phyloP scores from a whole-genome alignment of 2,329 filamentous ascomycete species.

The Xylaria sp. region DNA sequence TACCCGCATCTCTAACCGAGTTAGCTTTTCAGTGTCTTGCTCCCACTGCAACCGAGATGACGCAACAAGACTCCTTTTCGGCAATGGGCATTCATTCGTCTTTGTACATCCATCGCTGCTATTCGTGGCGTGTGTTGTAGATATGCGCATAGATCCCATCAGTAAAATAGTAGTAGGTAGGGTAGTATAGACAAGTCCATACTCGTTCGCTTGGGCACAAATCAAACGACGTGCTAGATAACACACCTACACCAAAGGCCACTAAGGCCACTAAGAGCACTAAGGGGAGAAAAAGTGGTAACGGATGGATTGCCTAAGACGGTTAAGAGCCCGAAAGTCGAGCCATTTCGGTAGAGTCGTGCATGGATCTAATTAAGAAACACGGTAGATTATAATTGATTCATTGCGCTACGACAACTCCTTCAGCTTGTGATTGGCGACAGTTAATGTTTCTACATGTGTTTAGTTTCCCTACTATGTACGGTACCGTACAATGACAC shows the following conservation, averaged over 20 bases:
- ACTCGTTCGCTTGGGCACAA: conserved; percentile 30
- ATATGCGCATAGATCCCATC: too few relatives aligned
- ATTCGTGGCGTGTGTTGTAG: neutral
- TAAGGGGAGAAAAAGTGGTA: neutral
- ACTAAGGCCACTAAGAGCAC: neutral
- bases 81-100: neutral
- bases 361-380: conserved; percentile 16
- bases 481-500: neutral
- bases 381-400: conserved; percentile 8
- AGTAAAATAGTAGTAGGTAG: neutral
- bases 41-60: conserved; percentile 11
- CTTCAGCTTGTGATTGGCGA: conserved; percentile 15
- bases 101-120: neutral
- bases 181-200: neutral
- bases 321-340: conserved; percentile 18
- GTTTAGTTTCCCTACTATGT: neutral
- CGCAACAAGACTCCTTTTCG: conserved; percentile 19
- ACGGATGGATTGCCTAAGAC: conserved; percentile 23
- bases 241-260: too few relatives aligned
- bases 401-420: neutral
- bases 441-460: conserved; percentile 6
- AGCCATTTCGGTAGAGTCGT: conserved; percentile 4
- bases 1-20: conserved; percentile 7
- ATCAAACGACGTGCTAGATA: conserved; percentile 21
- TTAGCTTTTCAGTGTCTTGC: neutral